Evolutionary conservation across 2,329 filamentous ascomycete species (phyloP).

Genomic region (Thielaviopsis ethacetica): DNA sequence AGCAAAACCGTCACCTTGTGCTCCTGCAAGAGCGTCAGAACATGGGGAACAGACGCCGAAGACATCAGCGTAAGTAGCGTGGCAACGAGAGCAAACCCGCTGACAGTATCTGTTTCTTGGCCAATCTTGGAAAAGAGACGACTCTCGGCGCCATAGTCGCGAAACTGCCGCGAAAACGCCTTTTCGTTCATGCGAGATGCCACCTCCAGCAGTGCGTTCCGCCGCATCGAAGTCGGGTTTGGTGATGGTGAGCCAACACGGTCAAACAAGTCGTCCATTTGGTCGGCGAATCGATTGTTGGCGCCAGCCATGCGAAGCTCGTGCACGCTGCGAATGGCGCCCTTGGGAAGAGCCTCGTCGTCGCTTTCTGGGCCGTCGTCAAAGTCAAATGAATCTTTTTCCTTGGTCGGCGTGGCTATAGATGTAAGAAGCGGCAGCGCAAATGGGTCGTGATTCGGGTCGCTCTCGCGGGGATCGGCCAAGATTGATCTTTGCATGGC

Average conservation of each 20-base stretch:
- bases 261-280: slow-evolving; percentile 47
- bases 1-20: slow-evolving; percentile 41
- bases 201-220: slow-evolving; percentile 43
- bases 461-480: slow-evolving; percentile 5
- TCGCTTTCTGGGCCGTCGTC: slow-evolving; percentile 20
- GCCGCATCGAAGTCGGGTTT: slow-evolving; percentile 33
- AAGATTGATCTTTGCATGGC: slow-evolving; percentile 18
- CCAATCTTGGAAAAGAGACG: slow-evolving; percentile 47
- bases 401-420: slow-evolving; percentile 3
- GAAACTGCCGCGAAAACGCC: slow-evolving; percentile 51
- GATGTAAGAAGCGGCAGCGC: slow-evolving; percentile 7
- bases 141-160: slow-evolving; percentile 56
- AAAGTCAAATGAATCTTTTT: slow-evolving; percentile 11
- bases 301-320: slow-evolving; percentile 49
- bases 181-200: slow-evolving; percentile 43
- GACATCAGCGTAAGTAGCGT: slow-evolving; percentile 46
- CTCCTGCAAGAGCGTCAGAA: slow-evolving; percentile 38
- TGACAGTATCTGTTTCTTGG: slow-evolving; percentile 41
- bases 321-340: slow-evolving; percentile 45
- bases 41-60: slow-evolving; percentile 41
- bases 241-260: slow-evolving; percentile 36
- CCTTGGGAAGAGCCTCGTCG: slow-evolving; percentile 25
- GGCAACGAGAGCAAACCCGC: slow-evolving; percentile 46
- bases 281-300: slow-evolving; percentile 48
- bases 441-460: slow-evolving; percentile 12